Evolutionary conservation across 1,284 basidiomycete species (phyloP).

Genomic region (Caloboletus inedulis): DNA sequence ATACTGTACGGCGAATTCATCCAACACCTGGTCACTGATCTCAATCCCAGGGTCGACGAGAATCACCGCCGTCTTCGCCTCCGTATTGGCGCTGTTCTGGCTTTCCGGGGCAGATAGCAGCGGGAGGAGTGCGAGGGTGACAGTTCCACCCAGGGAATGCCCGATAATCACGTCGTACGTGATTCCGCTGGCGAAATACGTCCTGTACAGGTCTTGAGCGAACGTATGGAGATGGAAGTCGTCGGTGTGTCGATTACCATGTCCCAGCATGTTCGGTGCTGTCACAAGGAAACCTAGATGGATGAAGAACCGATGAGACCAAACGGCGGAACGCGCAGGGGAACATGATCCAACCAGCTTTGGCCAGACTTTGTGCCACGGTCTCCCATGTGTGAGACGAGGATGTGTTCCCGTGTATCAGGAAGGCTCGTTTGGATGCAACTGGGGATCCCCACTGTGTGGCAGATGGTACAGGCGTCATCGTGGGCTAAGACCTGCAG

Average conservation of each 20-base stretch:
- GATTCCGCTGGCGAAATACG: conserved; percentile 15
- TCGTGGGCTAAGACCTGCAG: conserved; percentile 1
- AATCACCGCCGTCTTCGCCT: conserved; percentile 10
- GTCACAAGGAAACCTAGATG: conserved; percentile 17
- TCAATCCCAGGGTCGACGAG: conserved; percentile 21
- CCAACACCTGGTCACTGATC: conserved; percentile 2
- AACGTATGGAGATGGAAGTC: conserved; percentile 13
- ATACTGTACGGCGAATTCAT: neutral
- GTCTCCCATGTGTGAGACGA: conserved; percentile 19
- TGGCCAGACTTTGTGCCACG: conserved; percentile 10
- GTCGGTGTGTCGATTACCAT: conserved; percentile 13
- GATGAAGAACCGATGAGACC: neutral
- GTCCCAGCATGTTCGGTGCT: conserved; percentile 21
- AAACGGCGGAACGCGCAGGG: neutral
- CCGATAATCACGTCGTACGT: conserved; percentile 24
- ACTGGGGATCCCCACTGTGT: conserved; percentile 20
- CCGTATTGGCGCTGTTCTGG: neutral
- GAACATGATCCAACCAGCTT: conserved; percentile 1
- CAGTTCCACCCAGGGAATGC: conserved; percentile 21
- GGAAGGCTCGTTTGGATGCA: conserved; percentile 22
- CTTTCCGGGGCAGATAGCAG: conserved; percentile 5
- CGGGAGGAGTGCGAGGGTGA: conserved; percentile 16
- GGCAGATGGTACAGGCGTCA: conserved; percentile 18
- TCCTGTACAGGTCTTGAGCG: conserved; percentile 16
- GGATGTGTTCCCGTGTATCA: conserved; percentile 19